Percentiles rank a stretch among this genome's conserved stretches.
Evolutionary conservation across 768 basidiomycete genomes (phyloP).

Genomic region (Saitozyma sp.): DNA sequence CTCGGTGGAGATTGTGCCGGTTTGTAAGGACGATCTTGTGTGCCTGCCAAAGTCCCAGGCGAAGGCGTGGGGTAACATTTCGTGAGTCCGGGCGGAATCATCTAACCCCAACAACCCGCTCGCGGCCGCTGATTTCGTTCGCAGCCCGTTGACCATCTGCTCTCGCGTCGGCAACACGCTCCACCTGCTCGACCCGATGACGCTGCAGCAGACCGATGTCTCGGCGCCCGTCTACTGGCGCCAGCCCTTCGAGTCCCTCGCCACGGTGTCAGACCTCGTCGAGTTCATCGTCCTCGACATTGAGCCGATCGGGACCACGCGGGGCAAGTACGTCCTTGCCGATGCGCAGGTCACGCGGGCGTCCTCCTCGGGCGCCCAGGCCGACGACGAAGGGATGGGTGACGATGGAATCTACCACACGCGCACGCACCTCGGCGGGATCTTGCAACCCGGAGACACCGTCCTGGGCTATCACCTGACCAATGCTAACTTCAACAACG

Average conservation of each 20-base stretch:
- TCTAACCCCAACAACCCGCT: neutral
- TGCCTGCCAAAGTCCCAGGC: conserved; percentile 83
- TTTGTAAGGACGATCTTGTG: conserved; percentile 97
- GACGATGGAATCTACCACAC: conserved; percentile 87
- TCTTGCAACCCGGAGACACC: conserved; percentile 92
- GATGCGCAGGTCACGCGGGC: conserved; percentile 83
- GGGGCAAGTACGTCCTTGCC: conserved; percentile 78
- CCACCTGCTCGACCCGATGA: conserved; percentile 84
- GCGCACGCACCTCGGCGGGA: conserved; percentile 89
- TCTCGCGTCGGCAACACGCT: conserved; percentile 87
- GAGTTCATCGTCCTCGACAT: conserved; percentile 95
- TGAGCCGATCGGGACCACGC: conserved; percentile 71
- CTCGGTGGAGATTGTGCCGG: conserved; percentile 92
- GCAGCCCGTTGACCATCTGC: conserved; percentile 75
- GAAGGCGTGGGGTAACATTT: conserved; percentile 79
- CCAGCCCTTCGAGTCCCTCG: conserved; percentile 80
- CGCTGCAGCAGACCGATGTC: conserved; percentile 80
- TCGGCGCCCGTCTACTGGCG: conserved; percentile 83
- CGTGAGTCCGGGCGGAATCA: conserved; percentile 36
- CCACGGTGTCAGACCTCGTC: conserved; percentile 76
- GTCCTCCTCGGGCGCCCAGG: conserved; percentile 61
- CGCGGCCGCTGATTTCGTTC: conserved; percentile 1
- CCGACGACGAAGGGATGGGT: conserved; percentile 62
- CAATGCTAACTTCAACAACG: conserved; percentile 88
- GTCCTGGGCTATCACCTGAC: conserved; percentile 87